These are phyloP conservation scores for Clarireedia paspali DNA, from an alignment of 2,329 filamentous ascomycete genomes.

Conservation along the genomic window DNA sequence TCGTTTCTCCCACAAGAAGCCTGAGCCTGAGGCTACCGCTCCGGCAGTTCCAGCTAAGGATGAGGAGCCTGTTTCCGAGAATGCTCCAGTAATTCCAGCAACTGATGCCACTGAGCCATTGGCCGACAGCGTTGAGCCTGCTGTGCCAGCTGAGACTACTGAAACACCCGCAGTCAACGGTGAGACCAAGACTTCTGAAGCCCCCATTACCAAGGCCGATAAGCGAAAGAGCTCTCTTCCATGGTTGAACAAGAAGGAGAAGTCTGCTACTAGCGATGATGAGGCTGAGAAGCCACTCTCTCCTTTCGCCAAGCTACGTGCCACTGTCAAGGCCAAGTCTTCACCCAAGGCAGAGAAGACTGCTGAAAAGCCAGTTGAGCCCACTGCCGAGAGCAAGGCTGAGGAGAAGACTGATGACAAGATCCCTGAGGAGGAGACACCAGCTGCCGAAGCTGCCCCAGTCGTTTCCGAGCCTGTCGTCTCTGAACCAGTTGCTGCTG, in stretches of 20 bases:
- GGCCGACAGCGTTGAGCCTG: conserved; percentile 25
- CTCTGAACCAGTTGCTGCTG: conserved; percentile 19
- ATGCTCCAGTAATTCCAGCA: conserved; percentile 30
- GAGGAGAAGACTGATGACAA: conserved; percentile 10
- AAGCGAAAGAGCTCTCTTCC: conserved; percentile 56
- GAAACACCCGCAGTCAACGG: conserved; percentile 33
- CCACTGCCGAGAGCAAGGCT: conserved; percentile 21
- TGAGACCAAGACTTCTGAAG: conserved; percentile 31
- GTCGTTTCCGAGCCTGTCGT: conserved; percentile 17
- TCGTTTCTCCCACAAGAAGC: conserved; percentile 26
- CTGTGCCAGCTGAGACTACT: conserved; percentile 26
- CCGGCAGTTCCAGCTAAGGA: conserved; percentile 28
- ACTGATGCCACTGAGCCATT: conserved; percentile 27
- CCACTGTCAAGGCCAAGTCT: conserved; percentile 30
- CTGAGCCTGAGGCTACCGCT: conserved; percentile 23
- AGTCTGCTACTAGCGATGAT: conserved; percentile 33
- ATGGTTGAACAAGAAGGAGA: conserved; percentile 59
- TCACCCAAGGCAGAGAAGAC: conserved; percentile 39
- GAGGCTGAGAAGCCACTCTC: conserved; percentile 34
- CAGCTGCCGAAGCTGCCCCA: conserved; percentile 25
- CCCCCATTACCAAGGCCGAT: conserved; percentile 32
- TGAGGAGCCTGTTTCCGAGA: conserved; percentile 27
- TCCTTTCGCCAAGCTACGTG: conserved; percentile 30
- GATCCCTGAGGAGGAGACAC: conserved; percentile 21
- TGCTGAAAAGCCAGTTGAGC: conserved; percentile 30